A percentile compares a stretch with the other conserved stretches of the same genome.
Evolutionary conservation across 768 basidiomycete species (phyloP).

Genomic region (Panus rudis): DNA sequence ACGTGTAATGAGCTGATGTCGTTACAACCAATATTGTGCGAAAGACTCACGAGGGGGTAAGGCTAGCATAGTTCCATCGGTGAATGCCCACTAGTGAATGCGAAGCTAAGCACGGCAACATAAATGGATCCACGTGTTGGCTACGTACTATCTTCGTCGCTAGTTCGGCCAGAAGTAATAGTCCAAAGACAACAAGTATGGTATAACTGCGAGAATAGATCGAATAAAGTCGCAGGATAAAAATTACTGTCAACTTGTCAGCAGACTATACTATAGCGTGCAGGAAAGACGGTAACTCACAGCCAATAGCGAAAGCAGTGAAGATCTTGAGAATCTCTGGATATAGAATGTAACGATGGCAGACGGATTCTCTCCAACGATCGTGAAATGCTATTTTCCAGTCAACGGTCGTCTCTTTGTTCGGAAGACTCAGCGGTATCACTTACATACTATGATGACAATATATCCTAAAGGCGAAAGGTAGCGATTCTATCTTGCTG

Average conservation of each 20-base stretch:
- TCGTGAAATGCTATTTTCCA: slow-evolving; percentile 12
- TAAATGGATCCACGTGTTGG: neutral
- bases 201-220: slow-evolving; percentile 15
- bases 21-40: neutral
- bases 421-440: neutral
- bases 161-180: slow-evolving; percentile 14
- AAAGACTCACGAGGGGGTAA: slow-evolving; percentile 18
- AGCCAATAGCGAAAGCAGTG: slow-evolving; percentile 14
- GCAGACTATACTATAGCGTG: neutral
- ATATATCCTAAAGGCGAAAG: slow-evolving; percentile 20
- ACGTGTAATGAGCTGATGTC: neutral
- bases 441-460: slow-evolving; percentile 21
- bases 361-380: slow-evolving; percentile 14
- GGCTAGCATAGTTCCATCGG: slow-evolving; percentile 14
- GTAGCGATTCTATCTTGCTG: slow-evolving; percentile 18
- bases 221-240: slow-evolving; percentile 19
- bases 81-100: slow-evolving; percentile 18
- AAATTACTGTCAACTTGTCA: slow-evolving; percentile 15
- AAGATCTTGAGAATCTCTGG: slow-evolving; percentile 20
- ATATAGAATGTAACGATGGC: slow-evolving; percentile 16
- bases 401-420: neutral
- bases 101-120: neutral
- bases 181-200: slow-evolving; percentile 12
- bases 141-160: slow-evolving; percentile 17
- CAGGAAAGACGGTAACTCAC: slow-evolving; percentile 6